Evolutionary conservation across 2,329 filamentous ascomycete species (phyloP).

Genomic region (Diaporthe sp.): DNA sequence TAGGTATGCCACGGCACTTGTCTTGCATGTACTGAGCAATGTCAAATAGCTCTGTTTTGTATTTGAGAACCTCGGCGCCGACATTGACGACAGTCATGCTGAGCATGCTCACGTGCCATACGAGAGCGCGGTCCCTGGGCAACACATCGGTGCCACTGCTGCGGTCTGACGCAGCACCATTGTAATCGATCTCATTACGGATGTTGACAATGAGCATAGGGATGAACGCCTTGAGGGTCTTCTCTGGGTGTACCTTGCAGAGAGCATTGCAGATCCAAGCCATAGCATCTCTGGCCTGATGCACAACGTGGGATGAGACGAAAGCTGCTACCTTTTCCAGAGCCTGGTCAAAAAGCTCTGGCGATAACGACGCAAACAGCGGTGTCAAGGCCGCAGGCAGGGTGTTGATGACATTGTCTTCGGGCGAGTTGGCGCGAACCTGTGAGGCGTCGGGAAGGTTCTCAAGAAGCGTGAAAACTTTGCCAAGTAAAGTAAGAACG

Average conservation of each 20-base stretch:
- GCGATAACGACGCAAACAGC: constrained; percentile 89
- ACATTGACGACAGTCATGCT: constrained; percentile 99
- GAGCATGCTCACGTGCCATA: constrained; percentile 94
- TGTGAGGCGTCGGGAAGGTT: constrained; percentile 93
- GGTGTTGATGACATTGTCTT: constrained; percentile 97
- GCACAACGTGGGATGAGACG: constrained; percentile 92
- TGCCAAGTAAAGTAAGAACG: constrained; percentile 87
- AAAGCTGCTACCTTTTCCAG: constrained; percentile 94
- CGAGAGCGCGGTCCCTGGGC: constrained; percentile 89
- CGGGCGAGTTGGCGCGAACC: constrained; percentile 89
- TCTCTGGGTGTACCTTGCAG: constrained; percentile 95
- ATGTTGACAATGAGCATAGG: constrained; percentile 93
- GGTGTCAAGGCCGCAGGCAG: constrained; percentile 92
- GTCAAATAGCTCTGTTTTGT: constrained; percentile 89
- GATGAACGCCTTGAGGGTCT: constrained; percentile 90
- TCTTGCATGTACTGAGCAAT: constrained; percentile 97
- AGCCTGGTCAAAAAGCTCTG: constrained; percentile 92
- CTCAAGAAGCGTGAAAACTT: constrained; percentile 94
- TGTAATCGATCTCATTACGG: constrained; percentile 95
- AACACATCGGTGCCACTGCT: constrained; percentile 95
- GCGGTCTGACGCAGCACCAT: constrained; percentile 93
- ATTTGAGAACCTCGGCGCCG: constrained; percentile 87
- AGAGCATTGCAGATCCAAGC: constrained; percentile 97
- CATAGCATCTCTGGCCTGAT: constrained; percentile 97
- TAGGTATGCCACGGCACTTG: constrained; percentile 92